Conservation (phyloP, 441 rosid genomes). For the Gossypium aridum region DNA sequence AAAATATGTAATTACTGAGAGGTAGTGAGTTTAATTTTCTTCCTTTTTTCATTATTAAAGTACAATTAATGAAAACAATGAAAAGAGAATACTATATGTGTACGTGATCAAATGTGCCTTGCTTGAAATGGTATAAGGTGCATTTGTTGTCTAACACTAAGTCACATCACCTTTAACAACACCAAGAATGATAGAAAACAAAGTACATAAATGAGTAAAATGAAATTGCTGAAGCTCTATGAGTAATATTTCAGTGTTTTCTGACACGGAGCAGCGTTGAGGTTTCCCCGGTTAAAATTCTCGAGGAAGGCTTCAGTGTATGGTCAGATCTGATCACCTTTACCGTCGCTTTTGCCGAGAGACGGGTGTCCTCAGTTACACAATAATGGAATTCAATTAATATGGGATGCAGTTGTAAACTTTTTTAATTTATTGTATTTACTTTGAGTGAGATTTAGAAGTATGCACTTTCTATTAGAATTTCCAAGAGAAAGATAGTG, state of each 20-base stretch:
- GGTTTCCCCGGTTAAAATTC: conserved; percentile 3
- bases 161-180: neutral
- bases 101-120: neutral
- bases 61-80: neutral
- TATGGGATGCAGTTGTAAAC: neutral
- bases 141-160: neutral
- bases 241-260: neutral
- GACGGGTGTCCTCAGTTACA: neutral
- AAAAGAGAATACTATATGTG: neutral
- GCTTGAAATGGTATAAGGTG: neutral
- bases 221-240: neutral
- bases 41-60: neutral
- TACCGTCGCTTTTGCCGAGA: neutral
- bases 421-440: neutral
- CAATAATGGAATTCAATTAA: conserved; percentile 2
- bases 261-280: neutral
- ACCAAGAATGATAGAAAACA: conserved; percentile 2
- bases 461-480: neutral
- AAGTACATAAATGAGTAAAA: neutral
- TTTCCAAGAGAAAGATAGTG: conserved; percentile 7
- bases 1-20: neutral
- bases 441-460: neutral
- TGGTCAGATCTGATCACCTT: neutral
- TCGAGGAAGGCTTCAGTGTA: neutral
- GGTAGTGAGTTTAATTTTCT: neutral